Evolutionary conservation across 805 yeast species (phyloP), one percentile per base, ranked within the genome.

Genomic region (Wickerhamiella occidentalis): DNA sequence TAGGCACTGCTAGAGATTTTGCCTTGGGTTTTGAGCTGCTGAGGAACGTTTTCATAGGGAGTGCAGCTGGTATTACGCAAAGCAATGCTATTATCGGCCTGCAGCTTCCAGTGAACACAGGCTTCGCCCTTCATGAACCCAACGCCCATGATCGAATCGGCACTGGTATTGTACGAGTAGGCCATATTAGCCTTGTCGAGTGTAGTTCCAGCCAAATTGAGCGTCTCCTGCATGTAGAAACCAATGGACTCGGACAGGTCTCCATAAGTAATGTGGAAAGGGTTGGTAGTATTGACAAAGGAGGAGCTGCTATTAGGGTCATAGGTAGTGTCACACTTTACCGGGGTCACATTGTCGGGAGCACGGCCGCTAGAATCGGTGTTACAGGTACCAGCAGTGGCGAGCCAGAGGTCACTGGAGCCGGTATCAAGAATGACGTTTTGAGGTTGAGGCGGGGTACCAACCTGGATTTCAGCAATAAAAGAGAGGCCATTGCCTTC

Each of bases 351-450:
- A n/a, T 37, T 18, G 5, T 19, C 28, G 29, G 48, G 43, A 15
- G 29, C 48, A 4, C 17, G 18, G 21, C 48, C 48, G 7, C 37
- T 22, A 21, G 43, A 17, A 13, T 45, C 36, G 12, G 48, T 36
- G 29, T 45, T 45, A 33, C 47, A 45, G 30, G 23, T 38, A 12
- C 22, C 59, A 66, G 80, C 44, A 79, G 64, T 1, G 85, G 71
- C 66, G 29, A 80, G 73, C 82, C 83, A 80, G 40, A 80, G 60
- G 59, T 81, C 87, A 0, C 84, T 73, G 0, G 86, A 80, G 2
- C 87, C 87, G 2, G 87, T 81, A 29, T 45, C 49, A 11, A 82
- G 61, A 23, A 79, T 60, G 11, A 80, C 78, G 3, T 66, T 68
- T 3, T 80, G 68, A 3, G 63, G 54, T 54, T 80, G 80, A 0